Conservation (phyloP, 1,284 basidiomycete genomes). For the Microbotryum scabiosae region DNA sequence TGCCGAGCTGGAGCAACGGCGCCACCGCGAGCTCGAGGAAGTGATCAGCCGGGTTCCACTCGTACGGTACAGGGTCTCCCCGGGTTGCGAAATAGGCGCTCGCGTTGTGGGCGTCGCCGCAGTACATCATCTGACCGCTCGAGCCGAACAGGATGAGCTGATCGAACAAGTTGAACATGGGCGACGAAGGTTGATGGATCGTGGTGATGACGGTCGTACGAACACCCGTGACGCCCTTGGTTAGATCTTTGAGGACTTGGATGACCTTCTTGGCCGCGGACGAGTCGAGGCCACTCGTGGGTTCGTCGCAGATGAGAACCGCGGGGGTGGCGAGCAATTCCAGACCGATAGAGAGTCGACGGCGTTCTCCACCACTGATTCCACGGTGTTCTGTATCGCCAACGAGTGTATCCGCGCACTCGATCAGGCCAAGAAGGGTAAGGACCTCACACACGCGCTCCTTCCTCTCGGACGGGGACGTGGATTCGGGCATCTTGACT, state of each 20-base stretch:
- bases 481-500: slow-evolving; percentile 68
- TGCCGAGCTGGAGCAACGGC: too few relatives aligned
- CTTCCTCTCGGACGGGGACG: slow-evolving; percentile 56
- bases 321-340: slow-evolving; percentile 57
- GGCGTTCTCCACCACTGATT: slow-evolving; percentile 56
- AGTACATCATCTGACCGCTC: slow-evolving; percentile 64
- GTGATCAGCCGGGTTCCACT: slow-evolving; percentile 76
- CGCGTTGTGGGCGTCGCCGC: slow-evolving; percentile 59
- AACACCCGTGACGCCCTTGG: slow-evolving; percentile 43
- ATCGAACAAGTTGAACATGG: slow-evolving; percentile 74
- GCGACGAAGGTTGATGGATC: slow-evolving; percentile 49
- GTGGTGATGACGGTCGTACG: slow-evolving; percentile 59
- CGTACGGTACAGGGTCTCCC: slow-evolving; percentile 51
- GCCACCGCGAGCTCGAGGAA: slow-evolving; percentile 63
- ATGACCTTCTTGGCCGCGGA: slow-evolving; percentile 75
- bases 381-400: slow-evolving; percentile 56
- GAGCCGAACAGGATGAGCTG: slow-evolving; percentile 66
- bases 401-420: slow-evolving; percentile 63
- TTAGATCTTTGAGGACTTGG: slow-evolving; percentile 61
- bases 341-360: slow-evolving; percentile 56
- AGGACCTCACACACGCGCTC: slow-evolving; percentile 60
- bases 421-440: slow-evolving; percentile 62
- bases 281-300: slow-evolving; percentile 67
- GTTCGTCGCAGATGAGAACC: slow-evolving; percentile 57
- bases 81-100: slow-evolving; percentile 56